Evolutionary conservation across 2,329 filamentous ascomycete species (phyloP).

Genomic region (Fragosphaeria purpurea): DNA sequence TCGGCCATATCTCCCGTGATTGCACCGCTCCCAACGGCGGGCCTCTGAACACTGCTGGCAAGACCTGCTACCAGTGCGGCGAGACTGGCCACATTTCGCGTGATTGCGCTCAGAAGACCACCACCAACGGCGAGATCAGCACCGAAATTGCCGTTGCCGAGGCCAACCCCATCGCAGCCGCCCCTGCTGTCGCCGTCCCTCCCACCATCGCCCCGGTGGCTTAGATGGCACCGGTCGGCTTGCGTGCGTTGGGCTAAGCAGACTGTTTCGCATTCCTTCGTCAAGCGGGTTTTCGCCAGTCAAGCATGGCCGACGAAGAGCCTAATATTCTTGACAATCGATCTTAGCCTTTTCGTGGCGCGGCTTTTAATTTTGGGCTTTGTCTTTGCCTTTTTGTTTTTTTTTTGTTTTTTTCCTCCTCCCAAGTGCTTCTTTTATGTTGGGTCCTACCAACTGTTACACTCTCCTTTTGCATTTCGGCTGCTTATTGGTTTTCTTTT

Average conservation of each 20-base stretch:
- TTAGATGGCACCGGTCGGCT: constrained; percentile 9
- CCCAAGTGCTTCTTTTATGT: neutral
- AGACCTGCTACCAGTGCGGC: constrained; percentile 97
- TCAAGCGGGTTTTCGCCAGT: no score
- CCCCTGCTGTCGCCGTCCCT: constrained; percentile 25
- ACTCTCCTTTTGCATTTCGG: neutral
- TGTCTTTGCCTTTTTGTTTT: neutral
- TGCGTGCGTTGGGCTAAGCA: no score
- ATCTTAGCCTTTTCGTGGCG: no score
- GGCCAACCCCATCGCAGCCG: constrained; percentile 27
- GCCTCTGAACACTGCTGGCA: constrained; percentile 87
- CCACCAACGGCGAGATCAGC: constrained; percentile 38
- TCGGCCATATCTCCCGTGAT: constrained; percentile 85
- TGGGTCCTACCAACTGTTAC: neutral
- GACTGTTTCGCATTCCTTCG: no score
- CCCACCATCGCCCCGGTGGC: constrained; percentile 33
- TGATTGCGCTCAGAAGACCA: constrained; percentile 71
- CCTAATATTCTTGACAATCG: no score
- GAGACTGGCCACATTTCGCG: constrained; percentile 93
- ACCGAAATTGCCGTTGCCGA: constrained; percentile 33
- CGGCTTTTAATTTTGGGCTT: no score
- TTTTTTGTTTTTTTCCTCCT: neutral
- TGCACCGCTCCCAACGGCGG: constrained; percentile 96
- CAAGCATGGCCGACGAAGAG: no score
- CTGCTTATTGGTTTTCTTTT: neutral